A percentile compares a stretch with the other conserved stretches of the same genome.
These are phyloP conservation scores for Rhizophagus clarus DNA, from an alignment of 192 early-diverging fungal genomes.

Conservation along the genomic window DNA sequence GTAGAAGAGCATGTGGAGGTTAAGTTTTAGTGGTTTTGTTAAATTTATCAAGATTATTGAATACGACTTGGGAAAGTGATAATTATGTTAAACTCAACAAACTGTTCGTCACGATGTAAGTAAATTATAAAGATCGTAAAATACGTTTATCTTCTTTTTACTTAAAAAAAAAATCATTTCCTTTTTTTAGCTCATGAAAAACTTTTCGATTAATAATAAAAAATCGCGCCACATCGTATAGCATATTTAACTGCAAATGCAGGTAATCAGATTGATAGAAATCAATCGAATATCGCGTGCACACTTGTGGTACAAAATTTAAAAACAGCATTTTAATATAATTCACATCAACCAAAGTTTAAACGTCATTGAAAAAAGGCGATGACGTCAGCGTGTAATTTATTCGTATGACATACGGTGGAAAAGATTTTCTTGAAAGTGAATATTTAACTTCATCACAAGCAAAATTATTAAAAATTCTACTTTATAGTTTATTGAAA, in stretches of 20 bases:
- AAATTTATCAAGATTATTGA: conserved; percentile 66
- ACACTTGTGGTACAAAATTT: conserved; percentile 79
- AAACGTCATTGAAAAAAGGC: conserved; percentile 47
- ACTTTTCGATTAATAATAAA: not conserved
- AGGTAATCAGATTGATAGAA: conserved; percentile 66
- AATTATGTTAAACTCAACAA: conserved; percentile 88
- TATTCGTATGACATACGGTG: conserved; percentile 65
- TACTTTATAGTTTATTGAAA: conserved; percentile 57
- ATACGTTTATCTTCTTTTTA: too few relatives aligned
- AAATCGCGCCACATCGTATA: conserved; percentile 51
- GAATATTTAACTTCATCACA: conserved; percentile 59
- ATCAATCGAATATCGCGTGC: conserved; percentile 74
- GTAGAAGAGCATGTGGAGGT: conserved; percentile 74
- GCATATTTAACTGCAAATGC: conserved; percentile 63
- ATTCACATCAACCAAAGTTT: conserved; percentile 36
- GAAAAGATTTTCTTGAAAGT: conserved; percentile 63
- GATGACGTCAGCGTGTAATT: conserved; percentile 44
- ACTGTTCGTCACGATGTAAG: conserved; percentile 74
- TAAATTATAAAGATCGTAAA: not conserved
- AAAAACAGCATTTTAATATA: conserved; percentile 52
- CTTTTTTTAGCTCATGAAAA: not conserved
- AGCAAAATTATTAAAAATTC: conserved; percentile 50
- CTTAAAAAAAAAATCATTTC: too few relatives aligned
- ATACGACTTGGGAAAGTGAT: conserved; percentile 84
- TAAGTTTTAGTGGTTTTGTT: conserved; percentile 70